Base-by-base conservation (phyloP, 2,329 filamentous ascomycete genomes). In the Purpureocillium lavendulum region DNA sequence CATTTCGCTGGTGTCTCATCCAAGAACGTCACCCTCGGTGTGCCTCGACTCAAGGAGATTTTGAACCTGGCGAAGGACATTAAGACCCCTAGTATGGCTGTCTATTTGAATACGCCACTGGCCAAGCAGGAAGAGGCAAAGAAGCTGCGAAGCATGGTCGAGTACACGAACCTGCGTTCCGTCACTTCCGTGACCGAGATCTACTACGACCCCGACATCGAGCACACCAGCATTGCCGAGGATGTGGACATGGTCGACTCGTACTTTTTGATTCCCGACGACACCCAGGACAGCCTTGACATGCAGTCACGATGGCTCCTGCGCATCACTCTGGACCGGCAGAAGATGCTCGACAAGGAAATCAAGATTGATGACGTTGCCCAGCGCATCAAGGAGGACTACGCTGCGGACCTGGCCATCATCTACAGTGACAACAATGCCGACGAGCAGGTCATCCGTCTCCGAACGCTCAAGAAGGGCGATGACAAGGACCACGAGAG, bases 1-100 rank as follows among this genome's bases (percentile, higher is more conserved):
- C 92, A 98, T 73, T 98, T 98, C 63, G 89, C 92, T 63, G 92
- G 92, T 95, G 88, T 98, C 45, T 95, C 94, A 30, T 95, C 90
- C 17, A 98, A 98, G 82, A 98, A 98, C 73, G 90, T 98, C 40
- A 98, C 92, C 1, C 82, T 98, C 36, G 92, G 92, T 87, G 92
- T 98, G 33, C 92, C 92, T 33, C 90, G 92, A 80, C 78, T 98
- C 36, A 98, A 98, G 75, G 92, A 98, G 69, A 98, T 98, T 79
- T 75, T 98, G 42, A 98, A 98, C 61, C 81, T 98, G 43, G 92
- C 94, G 1, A 89, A 84, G 51, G 94, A 97, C 64, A 96, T 98
- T 71, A 98, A 97, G 73, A 98, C 92, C 1, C 92, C 92, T 2
- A 89, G 87, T 38, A 97, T 98, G 90, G 82, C 85, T 45, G 87